A percentile compares a stretch with the other conserved stretches of the same genome.
These are phyloP conservation scores for Tremella mesenterica DNA, from an alignment of 768 basidiomycete genomes.

Conservation along the genomic window DNA sequence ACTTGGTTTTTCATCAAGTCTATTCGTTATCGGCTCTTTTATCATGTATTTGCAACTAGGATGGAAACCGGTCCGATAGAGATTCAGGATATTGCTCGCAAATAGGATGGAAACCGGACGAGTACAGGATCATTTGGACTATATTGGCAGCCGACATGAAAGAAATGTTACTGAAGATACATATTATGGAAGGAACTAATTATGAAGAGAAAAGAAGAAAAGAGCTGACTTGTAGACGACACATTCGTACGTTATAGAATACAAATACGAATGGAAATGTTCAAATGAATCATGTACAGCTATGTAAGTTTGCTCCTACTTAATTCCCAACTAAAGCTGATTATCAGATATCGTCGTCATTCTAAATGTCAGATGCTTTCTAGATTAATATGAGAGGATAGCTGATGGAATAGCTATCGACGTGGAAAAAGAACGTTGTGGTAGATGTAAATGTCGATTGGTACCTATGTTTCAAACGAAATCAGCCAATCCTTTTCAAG, in stretches of 20 bases:
- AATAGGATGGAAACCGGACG: too few species aligned
- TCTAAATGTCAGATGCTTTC: constrained; percentile 35
- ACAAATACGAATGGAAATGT: constrained; percentile 43
- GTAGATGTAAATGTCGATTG: constrained; percentile 36
- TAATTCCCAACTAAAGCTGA: constrained; percentile 4
- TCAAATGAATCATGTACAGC: constrained; percentile 33
- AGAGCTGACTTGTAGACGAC: constrained; percentile 37
- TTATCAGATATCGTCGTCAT: constrained; percentile 34
- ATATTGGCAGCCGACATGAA: too few species aligned
- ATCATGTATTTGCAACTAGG: too few species aligned
- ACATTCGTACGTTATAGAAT: constrained; percentile 47
- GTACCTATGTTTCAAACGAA: constrained; percentile 37
- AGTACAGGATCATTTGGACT: neutral
- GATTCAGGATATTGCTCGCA: too few species aligned
- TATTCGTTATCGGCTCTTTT: too few species aligned
- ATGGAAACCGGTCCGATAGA: too few species aligned
- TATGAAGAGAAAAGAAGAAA: neutral
- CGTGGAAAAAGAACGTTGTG: constrained; percentile 40
- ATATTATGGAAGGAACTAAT: neutral
- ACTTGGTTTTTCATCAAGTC: too few species aligned
- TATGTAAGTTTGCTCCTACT: constrained; percentile 28
- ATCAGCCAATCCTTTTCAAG: constrained; percentile 36
- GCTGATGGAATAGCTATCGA: constrained; percentile 41
- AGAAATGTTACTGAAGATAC: too few species aligned
- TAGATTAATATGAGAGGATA: neutral